phyloP scores from a whole-genome alignment of 345 rosid genomes.

The Brassica cretica region DNA sequence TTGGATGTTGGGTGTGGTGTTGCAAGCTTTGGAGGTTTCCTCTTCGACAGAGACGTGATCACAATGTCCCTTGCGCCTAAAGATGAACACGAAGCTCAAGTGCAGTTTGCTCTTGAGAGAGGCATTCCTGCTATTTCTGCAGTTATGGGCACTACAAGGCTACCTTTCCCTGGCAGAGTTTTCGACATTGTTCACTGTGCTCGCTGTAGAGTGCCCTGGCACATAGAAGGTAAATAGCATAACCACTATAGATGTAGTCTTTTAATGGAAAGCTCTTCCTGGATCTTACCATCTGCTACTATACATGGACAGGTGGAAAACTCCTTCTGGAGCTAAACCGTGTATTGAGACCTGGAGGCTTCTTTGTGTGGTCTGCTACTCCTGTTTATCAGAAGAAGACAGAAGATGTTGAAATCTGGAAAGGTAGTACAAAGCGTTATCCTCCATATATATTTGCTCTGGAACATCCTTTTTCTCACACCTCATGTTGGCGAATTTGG shows the following conservation, averaged over 20 bases:
- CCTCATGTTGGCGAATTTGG: slow-evolving; percentile 37
- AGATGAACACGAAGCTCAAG: slow-evolving; percentile 99
- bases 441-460: slow-evolving; percentile 10
- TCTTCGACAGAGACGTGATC: slow-evolving; percentile 82
- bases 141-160: slow-evolving; percentile 94
- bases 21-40: slow-evolving; percentile 97
- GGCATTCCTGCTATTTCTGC: slow-evolving; percentile 98
- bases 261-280: background rate
- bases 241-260: slow-evolving; percentile 2
- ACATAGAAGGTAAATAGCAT: slow-evolving; percentile 74
- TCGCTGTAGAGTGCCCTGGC: slow-evolving; percentile 99
- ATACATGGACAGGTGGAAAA: slow-evolving; percentile 65
- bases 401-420: slow-evolving; percentile 89
- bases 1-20: slow-evolving; percentile 99
- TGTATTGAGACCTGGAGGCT: slow-evolving; percentile 80
- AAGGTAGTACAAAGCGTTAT: slow-evolving; percentile 49
- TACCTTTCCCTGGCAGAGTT: slow-evolving; percentile 90
- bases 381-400: slow-evolving; percentile 81
- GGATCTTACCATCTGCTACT: background rate
- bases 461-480: slow-evolving; percentile 27
- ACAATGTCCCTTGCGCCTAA: slow-evolving; percentile 97
- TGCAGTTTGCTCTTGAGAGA: slow-evolving; percentile 96
- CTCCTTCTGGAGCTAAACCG: slow-evolving; percentile 92
- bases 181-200: slow-evolving; percentile 97
- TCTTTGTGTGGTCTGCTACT: slow-evolving; percentile 97